A percentile compares a stretch with the other conserved stretches of the same genome.
Evolutionary conservation across 768 basidiomycete species (phyloP).

Genomic region (Lactarius trivialis): DNA sequence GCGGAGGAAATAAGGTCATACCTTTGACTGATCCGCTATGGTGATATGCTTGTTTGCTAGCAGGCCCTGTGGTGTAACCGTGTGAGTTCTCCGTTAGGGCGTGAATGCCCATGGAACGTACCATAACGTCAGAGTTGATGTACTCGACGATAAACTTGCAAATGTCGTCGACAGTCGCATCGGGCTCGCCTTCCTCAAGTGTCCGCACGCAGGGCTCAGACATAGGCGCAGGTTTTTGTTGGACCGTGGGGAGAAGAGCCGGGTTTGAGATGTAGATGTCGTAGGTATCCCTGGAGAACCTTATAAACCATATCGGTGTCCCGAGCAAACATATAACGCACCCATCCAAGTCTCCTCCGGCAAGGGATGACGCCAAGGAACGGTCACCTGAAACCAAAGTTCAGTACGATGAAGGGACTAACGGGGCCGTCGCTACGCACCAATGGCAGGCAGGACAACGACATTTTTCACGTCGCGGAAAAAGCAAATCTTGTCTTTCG

Average conservation of each 20-base stretch:
- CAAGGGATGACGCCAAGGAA: slow-evolving; percentile 63
- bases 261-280: slow-evolving; percentile 48
- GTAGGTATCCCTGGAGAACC: slow-evolving; percentile 49
- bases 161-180: slow-evolving; percentile 60
- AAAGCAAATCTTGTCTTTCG: slow-evolving; percentile 21
- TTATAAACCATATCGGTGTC: background rate
- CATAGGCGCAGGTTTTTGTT: slow-evolving; percentile 42
- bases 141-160: slow-evolving; percentile 80
- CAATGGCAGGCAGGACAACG: slow-evolving; percentile 24
- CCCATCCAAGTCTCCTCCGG: slow-evolving; percentile 77
- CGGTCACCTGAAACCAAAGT: slow-evolving; percentile 40
- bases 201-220: slow-evolving; percentile 12
- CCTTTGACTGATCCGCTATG: slow-evolving; percentile 74
- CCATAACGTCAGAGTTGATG: slow-evolving; percentile 76
- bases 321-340: slow-evolving; percentile 25
- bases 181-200: slow-evolving; percentile 26
- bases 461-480: slow-evolving; percentile 26
- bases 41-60: slow-evolving; percentile 60
- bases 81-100: background rate
- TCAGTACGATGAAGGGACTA: background rate
- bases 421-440: background rate
- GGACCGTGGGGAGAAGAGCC: slow-evolving; percentile 46
- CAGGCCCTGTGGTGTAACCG: slow-evolving; percentile 44
- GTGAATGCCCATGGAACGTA: slow-evolving; percentile 29
- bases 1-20: slow-evolving; percentile 25